These are phyloP conservation scores for Opeltia flavorubescens DNA, from an alignment of 495 filamentous ascomycete species.

Conservation along the genomic window DNA sequence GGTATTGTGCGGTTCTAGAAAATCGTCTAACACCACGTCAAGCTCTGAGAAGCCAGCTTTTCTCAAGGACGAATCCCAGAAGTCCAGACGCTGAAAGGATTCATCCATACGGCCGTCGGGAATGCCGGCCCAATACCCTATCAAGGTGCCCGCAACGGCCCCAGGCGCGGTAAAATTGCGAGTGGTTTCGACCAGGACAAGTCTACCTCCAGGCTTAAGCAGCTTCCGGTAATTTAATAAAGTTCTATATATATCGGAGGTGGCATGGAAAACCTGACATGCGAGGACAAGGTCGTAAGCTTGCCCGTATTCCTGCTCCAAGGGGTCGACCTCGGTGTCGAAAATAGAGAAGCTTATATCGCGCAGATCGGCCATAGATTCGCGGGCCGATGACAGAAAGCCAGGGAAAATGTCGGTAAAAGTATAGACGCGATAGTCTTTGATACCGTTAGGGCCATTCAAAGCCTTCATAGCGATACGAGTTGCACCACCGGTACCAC, in stretches of 20 bases:
- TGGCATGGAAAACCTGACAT: constrained; percentile 38
- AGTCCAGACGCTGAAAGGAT: neutral
- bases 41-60: constrained; percentile 1
- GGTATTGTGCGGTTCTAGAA: constrained; percentile 5
- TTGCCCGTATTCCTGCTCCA: constrained; percentile 29
- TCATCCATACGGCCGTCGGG: constrained; percentile 1
- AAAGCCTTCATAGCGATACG: constrained; percentile 4
- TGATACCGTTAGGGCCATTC: neutral
- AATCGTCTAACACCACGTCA: constrained; percentile 3
- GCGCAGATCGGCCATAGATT: constrained; percentile 6
- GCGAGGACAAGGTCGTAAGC: constrained; percentile 39
- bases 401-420: constrained; percentile 18
- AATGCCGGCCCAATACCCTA: constrained; percentile 1
- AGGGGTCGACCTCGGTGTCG: constrained; percentile 31
- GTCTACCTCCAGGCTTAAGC: constrained; percentile 23
- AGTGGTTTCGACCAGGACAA: constrained; percentile 8
- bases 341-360: constrained; percentile 24
- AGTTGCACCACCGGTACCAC: constrained; percentile 26
- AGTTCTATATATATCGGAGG: constrained; percentile 28
- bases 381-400: constrained; percentile 24
- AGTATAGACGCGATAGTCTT: constrained; percentile 7
- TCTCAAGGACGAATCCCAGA: neutral
- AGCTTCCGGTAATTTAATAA: constrained; percentile 28
- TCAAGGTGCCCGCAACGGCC: neutral
- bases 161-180: neutral